A percentile compares a stretch with the other conserved stretches of the same genome.
Evolutionary conservation across 371 early-diverging fungal genomes (phyloP).

Genomic region (Rhizomucor miehei): DNA sequence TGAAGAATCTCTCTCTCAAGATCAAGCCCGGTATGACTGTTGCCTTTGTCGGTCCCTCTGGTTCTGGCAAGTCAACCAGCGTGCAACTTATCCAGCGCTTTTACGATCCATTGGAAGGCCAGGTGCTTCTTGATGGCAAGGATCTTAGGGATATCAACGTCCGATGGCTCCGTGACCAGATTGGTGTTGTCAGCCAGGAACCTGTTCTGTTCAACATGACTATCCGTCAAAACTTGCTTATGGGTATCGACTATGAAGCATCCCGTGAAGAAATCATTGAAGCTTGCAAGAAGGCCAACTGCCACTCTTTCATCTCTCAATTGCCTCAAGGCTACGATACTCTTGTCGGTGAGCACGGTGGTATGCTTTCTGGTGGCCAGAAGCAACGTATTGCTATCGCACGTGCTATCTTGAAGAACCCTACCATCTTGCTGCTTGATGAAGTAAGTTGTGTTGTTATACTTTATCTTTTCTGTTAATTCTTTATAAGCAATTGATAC

Average conservation of each 20-base stretch:
- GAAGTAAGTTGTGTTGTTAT: slow-evolving; percentile 13
- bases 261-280: slow-evolving; percentile 56
- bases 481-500: not conserved
- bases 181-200: slow-evolving; percentile 84
- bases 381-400: slow-evolving; percentile 36
- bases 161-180: slow-evolving; percentile 66
- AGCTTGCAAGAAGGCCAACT: slow-evolving; percentile 63
- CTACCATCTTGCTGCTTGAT: slow-evolving; percentile 26
- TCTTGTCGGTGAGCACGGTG: slow-evolving; percentile 61
- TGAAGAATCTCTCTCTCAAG: slow-evolving; percentile 54
- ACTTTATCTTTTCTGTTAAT: not conserved
- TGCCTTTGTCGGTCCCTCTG: slow-evolving; percentile 76
- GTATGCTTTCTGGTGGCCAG: slow-evolving; percentile 75
- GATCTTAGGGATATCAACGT: slow-evolving; percentile 65
- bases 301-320: slow-evolving; percentile 67
- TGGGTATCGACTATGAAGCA: slow-evolving; percentile 47
- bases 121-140: slow-evolving; percentile 63
- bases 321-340: slow-evolving; percentile 74
- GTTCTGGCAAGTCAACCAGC: slow-evolving; percentile 87
- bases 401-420: slow-evolving; percentile 28
- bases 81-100: slow-evolving; percentile 84
- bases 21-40: slow-evolving; percentile 70
- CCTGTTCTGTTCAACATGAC: slow-evolving; percentile 80
- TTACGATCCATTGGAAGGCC: slow-evolving; percentile 69
- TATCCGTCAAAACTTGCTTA: slow-evolving; percentile 72